Conservation (phyloP, 768 basidiomycete species). For the Clathrus columnatus region DNA sequence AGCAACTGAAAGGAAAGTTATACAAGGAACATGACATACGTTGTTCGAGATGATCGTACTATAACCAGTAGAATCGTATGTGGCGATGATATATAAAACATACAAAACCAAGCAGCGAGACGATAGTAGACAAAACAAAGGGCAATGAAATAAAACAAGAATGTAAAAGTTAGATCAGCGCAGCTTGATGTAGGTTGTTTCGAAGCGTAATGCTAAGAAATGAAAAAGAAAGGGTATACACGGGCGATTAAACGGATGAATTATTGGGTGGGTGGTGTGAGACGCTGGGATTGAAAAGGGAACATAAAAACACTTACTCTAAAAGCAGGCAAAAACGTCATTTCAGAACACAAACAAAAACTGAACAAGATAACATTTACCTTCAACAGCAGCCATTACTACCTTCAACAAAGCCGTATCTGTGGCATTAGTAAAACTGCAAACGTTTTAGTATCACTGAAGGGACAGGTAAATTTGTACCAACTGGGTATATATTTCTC, state of each 20-base stretch:
- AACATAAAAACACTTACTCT: constrained; percentile 55
- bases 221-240: constrained; percentile 15
- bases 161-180: constrained; percentile 41
- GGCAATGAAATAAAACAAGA: constrained; percentile 14
- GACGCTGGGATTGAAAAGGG: constrained; percentile 16
- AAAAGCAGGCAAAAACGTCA: constrained; percentile 15
- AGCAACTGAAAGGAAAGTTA: background rate
- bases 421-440: constrained; percentile 80
- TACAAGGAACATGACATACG: constrained; percentile 1
- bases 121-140: constrained; percentile 1
- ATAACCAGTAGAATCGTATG: background rate
- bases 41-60: constrained; percentile 11
- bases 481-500: constrained; percentile 92
- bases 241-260: constrained; percentile 18
- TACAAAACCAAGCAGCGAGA: constrained; percentile 1
- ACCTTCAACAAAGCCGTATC: constrained; percentile 83
- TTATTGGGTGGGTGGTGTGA: constrained; percentile 24
- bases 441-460: constrained; percentile 9
- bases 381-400: constrained; percentile 95
- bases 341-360: constrained; percentile 8
- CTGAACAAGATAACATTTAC: constrained; percentile 34
- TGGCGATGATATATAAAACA: background rate
- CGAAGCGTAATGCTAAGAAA: constrained; percentile 58
- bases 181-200: constrained; percentile 53
- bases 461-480: constrained; percentile 25